Evolutionary conservation across 495 filamentous ascomycete species (phyloP).

Genomic region (Penicillium arizonense): DNA sequence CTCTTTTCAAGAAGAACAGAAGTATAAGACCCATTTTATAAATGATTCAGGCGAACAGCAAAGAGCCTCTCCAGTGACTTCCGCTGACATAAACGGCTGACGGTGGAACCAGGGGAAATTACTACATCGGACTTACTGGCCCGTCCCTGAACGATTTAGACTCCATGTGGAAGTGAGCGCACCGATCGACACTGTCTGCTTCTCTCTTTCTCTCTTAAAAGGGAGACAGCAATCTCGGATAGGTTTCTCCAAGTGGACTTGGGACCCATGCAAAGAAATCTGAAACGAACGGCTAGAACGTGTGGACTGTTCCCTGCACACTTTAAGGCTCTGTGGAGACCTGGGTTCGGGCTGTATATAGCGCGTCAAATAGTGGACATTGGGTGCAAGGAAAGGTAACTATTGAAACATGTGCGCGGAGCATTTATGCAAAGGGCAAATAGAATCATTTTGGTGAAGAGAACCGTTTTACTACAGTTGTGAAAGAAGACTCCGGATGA

Average conservation of each 20-base stretch:
- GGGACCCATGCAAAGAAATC: constrained; percentile 2
- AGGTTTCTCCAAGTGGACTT: background rate
- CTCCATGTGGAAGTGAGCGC: constrained; percentile 6
- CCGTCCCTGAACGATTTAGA: constrained; percentile 7
- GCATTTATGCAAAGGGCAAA: background rate
- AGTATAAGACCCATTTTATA: too few species aligned
- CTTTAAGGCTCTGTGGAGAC: background rate
- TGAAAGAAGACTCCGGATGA: background rate
- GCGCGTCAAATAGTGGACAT: constrained; percentile 2
- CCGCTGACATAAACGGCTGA: too few species aligned
- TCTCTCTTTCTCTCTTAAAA: background rate
- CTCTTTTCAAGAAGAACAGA: too few species aligned
- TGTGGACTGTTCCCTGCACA: background rate
- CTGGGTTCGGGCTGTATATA: background rate
- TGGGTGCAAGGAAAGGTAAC: background rate
- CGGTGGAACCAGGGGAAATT: constrained; percentile 1
- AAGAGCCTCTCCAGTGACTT: too few species aligned
- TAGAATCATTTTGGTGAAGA: background rate
- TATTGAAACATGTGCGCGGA: constrained; percentile 10
- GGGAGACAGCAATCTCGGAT: background rate
- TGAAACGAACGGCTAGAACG: constrained; percentile 14
- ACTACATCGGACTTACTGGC: constrained; percentile 11
- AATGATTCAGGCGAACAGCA: too few species aligned
- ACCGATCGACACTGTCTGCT: constrained; percentile 8
- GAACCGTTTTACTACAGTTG: background rate